phyloP scores from a whole-genome alignment of 768 basidiomycete genomes.

The Suillus tomentosus region DNA sequence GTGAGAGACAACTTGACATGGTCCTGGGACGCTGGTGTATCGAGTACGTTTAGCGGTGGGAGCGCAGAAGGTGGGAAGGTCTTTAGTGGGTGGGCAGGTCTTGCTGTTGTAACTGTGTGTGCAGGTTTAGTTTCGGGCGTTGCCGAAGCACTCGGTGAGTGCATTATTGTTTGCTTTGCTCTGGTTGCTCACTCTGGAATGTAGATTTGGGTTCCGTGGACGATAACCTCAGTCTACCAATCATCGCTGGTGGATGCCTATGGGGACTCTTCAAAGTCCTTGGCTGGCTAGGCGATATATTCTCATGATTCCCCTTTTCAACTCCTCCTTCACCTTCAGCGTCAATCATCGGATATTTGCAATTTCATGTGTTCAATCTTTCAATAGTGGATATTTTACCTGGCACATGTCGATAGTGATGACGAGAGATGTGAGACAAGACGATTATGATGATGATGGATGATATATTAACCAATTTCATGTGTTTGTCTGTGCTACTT shows the following conservation, averaged over 20 bases:
- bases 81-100: conserved; percentile 41
- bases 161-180: conserved; percentile 7
- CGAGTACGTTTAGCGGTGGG: conserved; percentile 25
- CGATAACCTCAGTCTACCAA: conserved; percentile 88
- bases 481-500: conserved; percentile 3
- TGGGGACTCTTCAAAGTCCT: conserved; percentile 55
- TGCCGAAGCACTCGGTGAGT: conserved; percentile 87
- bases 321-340: neutral
- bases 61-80: conserved; percentile 11
- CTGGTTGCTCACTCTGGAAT: conserved; percentile 9
- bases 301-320: conserved; percentile 15
- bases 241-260: conserved; percentile 77
- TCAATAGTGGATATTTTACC: conserved; percentile 4
- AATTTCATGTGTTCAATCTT: neutral
- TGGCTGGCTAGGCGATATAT: conserved; percentile 33
- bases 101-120: conserved; percentile 57
- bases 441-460: conserved; percentile 2
- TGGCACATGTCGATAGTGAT: neutral
- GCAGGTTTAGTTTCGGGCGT: conserved; percentile 81
- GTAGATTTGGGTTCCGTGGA: conserved; percentile 83
- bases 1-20: conserved; percentile 48
- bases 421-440: conserved; percentile 1
- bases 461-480: conserved; percentile 6
- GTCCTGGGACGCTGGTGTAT: conserved; percentile 57
- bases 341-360: neutral